Evolutionary conservation across 139 green algal genomes (phyloP), one percentile per base, ranked within the genome.

Genomic region (Chlorella sp.): DNA sequence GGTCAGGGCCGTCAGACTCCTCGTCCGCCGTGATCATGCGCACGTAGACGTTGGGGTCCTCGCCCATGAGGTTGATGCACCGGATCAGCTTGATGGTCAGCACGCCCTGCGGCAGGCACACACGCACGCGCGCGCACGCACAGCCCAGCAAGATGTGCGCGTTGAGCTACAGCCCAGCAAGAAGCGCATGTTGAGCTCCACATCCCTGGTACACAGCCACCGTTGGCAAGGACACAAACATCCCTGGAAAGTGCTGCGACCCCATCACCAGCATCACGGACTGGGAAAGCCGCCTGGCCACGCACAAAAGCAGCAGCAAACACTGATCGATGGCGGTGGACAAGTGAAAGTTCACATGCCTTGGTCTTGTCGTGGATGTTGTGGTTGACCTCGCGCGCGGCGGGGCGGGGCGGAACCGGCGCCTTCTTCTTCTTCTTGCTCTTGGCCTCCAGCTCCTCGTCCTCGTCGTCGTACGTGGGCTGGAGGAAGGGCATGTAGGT

Each of bases 51-150:
- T 77, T 80, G 55, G 74, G 61, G 50, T 67, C 64, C 51, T 77
- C 74, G 35, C 80, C 82, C 61, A 77, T 74, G 27, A 91, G 78
- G 74, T 88, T 74, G 33, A 78, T 73, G 76, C 77, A 85, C 14
- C 73, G 60, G 24, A 84, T 75, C 34, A 91, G 68, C 23, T 78
- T 78, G 5, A 91, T 75, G 0, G 84, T 88, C 35, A 91, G 69
- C 59, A 91, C 75, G 26, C 87, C 64, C 64, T 70, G 32, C 32
- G 36, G n/a, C 62, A 35, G 24, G 62, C 66, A 72, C 35, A 72
- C 66, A 64, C 49, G 35, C 42, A 65, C 31, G 31, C 34, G 61
- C 3, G 31, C 33, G 31, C n/a, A 72, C 14, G 5, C 14, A 72
- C 35, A 61, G 6, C 20, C 6, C n/a, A 20, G 6, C 22, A n/a